Base-by-base conservation (phyloP, 768 basidiomycete species). In the Infundibulicybe gibba region DNA sequence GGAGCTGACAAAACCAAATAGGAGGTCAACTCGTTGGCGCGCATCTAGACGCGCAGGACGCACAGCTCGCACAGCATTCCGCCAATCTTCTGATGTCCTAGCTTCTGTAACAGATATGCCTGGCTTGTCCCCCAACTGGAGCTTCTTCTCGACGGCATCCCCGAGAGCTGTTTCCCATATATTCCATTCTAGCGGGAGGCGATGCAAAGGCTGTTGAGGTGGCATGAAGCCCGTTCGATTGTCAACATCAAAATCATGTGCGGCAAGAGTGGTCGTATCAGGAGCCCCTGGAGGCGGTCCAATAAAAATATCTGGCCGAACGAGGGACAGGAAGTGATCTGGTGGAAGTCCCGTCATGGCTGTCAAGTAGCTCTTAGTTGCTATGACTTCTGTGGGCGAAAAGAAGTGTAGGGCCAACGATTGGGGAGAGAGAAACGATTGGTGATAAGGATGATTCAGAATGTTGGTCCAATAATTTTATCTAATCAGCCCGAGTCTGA, bases 181-280 rank as follows among this genome's bases (percentile, higher is more conserved):
- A 38, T 81, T 83, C 79, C 81, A 95, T 45, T 66, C 61, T 1
- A 34, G 47, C 0, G 85, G 82, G 1, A 95, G 74, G 16, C 85
- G 77, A 6, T 66, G 54, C 0, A 85, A 61, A 1, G 93, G 93
- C 0, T 82, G 78, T 12, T 80, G 71, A 0, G 88, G 85, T 2
- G 94, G 89, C 81, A 97, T 85, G 64, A 98, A 97, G 0, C 95
- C 94, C 0, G 92, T 91, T 13, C 82, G 73, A 9, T 86, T 84
- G 61, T 94, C 92, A 49, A 98, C 89, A 61, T 97, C 93, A 70
- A 92, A 98, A 67, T 90, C 87, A 52, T 87, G 84, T 2, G 83
- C 81, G 9, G 80, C 81, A 11, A 53, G 49, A 35, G 57, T 58
- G 20, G 57, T 54, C 35, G 57, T 58, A 51, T 58, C 57, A 12